Conservation (phyloP, 441 rosid genomes). For the Populus tomentosa region DNA sequence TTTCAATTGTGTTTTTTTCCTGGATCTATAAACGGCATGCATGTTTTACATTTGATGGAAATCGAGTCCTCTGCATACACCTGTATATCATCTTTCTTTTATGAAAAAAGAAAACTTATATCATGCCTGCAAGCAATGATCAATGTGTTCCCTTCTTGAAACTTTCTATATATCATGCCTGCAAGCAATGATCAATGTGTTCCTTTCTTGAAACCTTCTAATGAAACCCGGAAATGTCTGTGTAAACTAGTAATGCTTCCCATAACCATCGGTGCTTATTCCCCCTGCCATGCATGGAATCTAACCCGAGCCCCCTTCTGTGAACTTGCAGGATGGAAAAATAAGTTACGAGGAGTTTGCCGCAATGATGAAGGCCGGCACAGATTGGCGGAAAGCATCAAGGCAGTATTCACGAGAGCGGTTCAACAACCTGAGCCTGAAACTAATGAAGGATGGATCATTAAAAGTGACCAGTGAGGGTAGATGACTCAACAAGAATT, state of each 20-base stretch:
- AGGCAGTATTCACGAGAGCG: constrained; percentile 18
- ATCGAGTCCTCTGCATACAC: too few species aligned
- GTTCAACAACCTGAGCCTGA: constrained; percentile 73
- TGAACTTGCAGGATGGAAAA: constrained; percentile 67
- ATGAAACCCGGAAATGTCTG: background rate
- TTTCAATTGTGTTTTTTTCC: background rate
- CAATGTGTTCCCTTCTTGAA: too few species aligned
- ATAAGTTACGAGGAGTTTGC: constrained; percentile 86
- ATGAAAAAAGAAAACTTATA: background rate
- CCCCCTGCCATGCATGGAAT: background rate
- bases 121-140: too few species aligned
- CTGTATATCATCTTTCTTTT: too few species aligned
- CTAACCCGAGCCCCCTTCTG: background rate
- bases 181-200: background rate
- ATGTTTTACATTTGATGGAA: background rate
- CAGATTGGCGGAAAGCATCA: constrained; percentile 95
- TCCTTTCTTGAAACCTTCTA: background rate
- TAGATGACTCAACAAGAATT: constrained; percentile 24
- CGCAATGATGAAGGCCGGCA: constrained; percentile 94
- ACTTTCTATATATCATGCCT: too few species aligned
- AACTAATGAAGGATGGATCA: constrained; percentile 81
- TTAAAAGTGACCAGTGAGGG: constrained; percentile 34
- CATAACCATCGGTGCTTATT: too few species aligned
- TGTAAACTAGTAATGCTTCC: too few species aligned
- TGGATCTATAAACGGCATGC: background rate